Evolutionary conservation across 148 eudicot species (phyloP).

Genomic region (Silene conica): DNA sequence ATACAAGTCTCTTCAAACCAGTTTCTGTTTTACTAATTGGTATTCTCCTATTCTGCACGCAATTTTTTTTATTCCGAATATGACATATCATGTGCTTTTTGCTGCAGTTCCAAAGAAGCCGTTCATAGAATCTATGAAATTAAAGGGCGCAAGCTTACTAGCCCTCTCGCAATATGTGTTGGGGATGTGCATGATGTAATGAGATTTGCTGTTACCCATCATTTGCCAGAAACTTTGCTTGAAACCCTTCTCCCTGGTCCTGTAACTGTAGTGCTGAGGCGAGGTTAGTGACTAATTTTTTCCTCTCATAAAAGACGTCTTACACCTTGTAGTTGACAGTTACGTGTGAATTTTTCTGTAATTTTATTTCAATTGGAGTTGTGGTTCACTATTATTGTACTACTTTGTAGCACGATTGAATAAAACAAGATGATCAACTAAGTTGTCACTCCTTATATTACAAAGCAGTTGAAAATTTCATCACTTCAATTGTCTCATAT

Average conservation of each 20-base stretch:
- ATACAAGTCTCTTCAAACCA: background rate
- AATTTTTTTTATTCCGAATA: background rate
- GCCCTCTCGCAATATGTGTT: slow-evolving; percentile 92
- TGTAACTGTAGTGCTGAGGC: slow-evolving; percentile 69
- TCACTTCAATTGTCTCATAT: too few relatives aligned
- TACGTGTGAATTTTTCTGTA: too few relatives aligned
- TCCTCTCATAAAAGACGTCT: background rate
- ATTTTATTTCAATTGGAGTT: too few relatives aligned
- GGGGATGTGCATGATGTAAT: slow-evolving; percentile 71
- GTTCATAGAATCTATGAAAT: slow-evolving; percentile 80
- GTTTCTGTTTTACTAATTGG: background rate
- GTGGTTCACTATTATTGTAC: too few relatives aligned
- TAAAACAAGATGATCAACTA: too few relatives aligned
- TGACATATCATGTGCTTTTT: slow-evolving; percentile 15
- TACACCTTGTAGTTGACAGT: background rate
- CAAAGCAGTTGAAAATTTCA: too few relatives aligned
- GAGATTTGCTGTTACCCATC: slow-evolving; percentile 66
- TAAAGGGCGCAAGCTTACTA: slow-evolving; percentile 82
- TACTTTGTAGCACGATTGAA: too few relatives aligned
- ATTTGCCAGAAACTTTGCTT: slow-evolving; percentile 77
- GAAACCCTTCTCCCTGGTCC: slow-evolving; percentile 91
- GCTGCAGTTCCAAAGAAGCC: slow-evolving; percentile 75
- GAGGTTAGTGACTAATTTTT: slow-evolving; percentile 51
- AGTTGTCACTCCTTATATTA: too few relatives aligned
- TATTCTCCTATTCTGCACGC: background rate